phyloP scores from a whole-genome alignment of 2,329 filamentous ascomycete species.

The Aspergillus aculeatinus region DNA sequence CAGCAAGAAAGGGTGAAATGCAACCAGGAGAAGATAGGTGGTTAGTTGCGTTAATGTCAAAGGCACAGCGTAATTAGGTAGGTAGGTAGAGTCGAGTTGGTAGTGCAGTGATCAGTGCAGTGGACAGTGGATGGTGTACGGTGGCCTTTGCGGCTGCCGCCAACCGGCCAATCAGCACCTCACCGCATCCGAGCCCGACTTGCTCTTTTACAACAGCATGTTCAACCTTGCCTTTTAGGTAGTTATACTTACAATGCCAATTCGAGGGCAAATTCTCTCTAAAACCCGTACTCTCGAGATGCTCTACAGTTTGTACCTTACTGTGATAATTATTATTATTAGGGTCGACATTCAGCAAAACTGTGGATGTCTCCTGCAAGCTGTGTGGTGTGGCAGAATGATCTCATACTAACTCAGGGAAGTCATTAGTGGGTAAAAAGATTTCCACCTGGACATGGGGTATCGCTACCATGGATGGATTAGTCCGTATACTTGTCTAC shows the following conservation, averaged over 20 bases:
- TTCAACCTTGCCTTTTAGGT: not conserved
- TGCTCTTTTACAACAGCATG: too few species aligned
- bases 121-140: constrained; percentile 31
- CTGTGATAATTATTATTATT: not conserved
- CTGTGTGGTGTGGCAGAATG: constrained; percentile 1
- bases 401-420: constrained; percentile 7
- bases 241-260: not conserved
- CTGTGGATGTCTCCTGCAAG: not conserved
- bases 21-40: constrained; percentile 2
- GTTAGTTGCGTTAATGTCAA: constrained; percentile 13
- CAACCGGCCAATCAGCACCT: constrained; percentile 34
- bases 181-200: constrained; percentile 22
- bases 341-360: not conserved
- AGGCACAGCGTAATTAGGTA: constrained; percentile 6
- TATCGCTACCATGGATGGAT: not conserved
- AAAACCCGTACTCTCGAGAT: not conserved
- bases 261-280: not conserved
- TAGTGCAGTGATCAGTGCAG: not conserved
- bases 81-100: constrained; percentile 1
- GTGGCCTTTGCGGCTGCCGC: constrained; percentile 37
- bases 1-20: constrained; percentile 13
- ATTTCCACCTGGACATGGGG: not conserved
- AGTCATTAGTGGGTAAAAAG: too few species aligned
- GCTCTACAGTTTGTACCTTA: too few species aligned
- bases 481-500: not conserved